Conservation (phyloP, 768 basidiomycete genomes). For the Pleurotus eryngii region DNA sequence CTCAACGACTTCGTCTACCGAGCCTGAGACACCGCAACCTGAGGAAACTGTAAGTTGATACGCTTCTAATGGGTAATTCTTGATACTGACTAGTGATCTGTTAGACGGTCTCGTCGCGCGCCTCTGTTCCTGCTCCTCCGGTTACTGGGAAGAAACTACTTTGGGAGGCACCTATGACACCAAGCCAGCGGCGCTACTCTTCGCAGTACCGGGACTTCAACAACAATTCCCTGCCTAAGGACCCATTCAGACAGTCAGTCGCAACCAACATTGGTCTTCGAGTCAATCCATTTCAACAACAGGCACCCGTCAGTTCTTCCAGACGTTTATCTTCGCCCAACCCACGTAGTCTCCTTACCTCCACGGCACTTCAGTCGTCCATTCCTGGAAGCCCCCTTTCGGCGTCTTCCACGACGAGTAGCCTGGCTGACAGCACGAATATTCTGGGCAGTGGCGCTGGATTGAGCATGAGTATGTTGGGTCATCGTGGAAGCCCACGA, state of each 20-base stretch:
- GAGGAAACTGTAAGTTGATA: not conserved
- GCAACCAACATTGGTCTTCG: slow-evolving; percentile 40
- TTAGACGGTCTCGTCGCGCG: no score
- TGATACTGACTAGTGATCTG: no score
- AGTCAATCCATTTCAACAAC: slow-evolving; percentile 46
- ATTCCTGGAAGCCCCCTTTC: slow-evolving; percentile 6
- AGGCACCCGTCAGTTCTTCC: not conserved
- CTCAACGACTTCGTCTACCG: not conserved
- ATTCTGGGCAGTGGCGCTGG: slow-evolving; percentile 13
- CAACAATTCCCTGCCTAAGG: slow-evolving; percentile 20
- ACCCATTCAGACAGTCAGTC: slow-evolving; percentile 46
- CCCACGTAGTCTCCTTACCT: not conserved
- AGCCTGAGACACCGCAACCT: slow-evolving; percentile 5
- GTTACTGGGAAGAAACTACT: slow-evolving; percentile 62
- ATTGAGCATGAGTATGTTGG: slow-evolving; percentile 3
- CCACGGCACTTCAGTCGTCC: slow-evolving; percentile 19
- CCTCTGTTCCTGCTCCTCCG: slow-evolving; percentile 14
- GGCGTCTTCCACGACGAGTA: not conserved
- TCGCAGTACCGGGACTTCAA: slow-evolving; percentile 29
- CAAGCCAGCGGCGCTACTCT: slow-evolving; percentile 30
- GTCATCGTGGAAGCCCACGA: slow-evolving; percentile 1
- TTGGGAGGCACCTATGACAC: slow-evolving; percentile 58
- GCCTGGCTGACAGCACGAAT: slow-evolving; percentile 57
- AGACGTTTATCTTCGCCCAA: not conserved
- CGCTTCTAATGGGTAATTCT: no score